Evolutionary conservation across 345 rosid genomes (phyloP).

Genomic region (Conringia planisiliqua): DNA sequence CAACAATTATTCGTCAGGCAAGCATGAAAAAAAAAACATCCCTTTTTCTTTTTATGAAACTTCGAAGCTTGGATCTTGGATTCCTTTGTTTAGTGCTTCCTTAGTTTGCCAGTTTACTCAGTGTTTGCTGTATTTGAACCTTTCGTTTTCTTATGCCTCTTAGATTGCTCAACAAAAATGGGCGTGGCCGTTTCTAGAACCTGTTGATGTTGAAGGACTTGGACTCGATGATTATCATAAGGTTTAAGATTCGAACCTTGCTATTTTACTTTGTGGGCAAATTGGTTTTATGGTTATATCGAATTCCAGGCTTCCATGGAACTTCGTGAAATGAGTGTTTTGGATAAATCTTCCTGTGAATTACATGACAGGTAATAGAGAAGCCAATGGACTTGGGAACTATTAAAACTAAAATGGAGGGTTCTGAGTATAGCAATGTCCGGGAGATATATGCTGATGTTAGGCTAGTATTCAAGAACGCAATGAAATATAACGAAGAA

Average conservation of each 20-base stretch:
- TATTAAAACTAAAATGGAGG: slow-evolving; percentile 63
- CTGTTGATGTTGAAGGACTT: slow-evolving; percentile 76
- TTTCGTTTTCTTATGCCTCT: slow-evolving; percentile 3
- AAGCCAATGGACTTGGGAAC: slow-evolving; percentile 86
- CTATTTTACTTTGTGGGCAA: neutral
- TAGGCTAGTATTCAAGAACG: slow-evolving; percentile 79
- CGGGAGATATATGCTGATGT: slow-evolving; percentile 85
- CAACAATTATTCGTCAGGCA: slow-evolving; percentile 52
- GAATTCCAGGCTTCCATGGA: neutral
- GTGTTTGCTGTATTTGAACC: neutral
- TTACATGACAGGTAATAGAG: slow-evolving; percentile 56
- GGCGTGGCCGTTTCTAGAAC: slow-evolving; percentile 75
- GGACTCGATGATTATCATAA: slow-evolving; percentile 68
- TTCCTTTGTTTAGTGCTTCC: neutral
- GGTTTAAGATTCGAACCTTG: slow-evolving; percentile 32
- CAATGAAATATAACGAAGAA: slow-evolving; percentile 72
- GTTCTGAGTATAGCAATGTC: slow-evolving; percentile 62
- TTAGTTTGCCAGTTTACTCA: neutral
- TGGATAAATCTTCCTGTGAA: neutral
- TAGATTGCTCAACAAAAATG: slow-evolving; percentile 72
- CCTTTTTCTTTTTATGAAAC: neutral
- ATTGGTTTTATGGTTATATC: neutral
- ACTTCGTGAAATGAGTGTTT: neutral
- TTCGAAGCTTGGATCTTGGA: neutral
- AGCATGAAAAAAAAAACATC: neutral